A percentile compares a stretch with the other conserved stretches of the same genome.
phyloP scores from a whole-genome alignment of 140 eudicot species.

The Ambrosia hybrid region DNA sequence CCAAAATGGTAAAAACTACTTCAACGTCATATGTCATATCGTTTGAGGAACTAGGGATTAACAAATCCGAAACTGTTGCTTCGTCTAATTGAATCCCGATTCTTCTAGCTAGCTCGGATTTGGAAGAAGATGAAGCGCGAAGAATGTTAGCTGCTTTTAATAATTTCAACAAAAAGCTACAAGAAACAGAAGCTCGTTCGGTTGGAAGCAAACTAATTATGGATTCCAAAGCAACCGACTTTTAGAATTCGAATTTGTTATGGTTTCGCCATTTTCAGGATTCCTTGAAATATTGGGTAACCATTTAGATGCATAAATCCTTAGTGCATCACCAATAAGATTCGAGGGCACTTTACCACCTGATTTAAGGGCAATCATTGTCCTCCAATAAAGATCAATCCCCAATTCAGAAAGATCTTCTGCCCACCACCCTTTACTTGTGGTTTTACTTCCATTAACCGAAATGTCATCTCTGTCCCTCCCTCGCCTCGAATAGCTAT shows the following conservation, averaged over 20 bases:
- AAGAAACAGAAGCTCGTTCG: slow-evolving; percentile 69
- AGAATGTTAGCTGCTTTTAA: slow-evolving; percentile 68
- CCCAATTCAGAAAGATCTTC: slow-evolving; percentile 82
- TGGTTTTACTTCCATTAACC: slow-evolving; percentile 25
- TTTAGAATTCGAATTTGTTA: slow-evolving; percentile 41
- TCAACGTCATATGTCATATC: slow-evolving; percentile 68
- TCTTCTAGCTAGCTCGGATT: slow-evolving; percentile 67
- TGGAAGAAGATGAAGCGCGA: slow-evolving; percentile 64
- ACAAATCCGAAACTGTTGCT: slow-evolving; percentile 68
- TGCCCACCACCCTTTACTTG: slow-evolving; percentile 84
- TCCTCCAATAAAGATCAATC: slow-evolving; percentile 86
- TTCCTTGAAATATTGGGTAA: slow-evolving; percentile 56
- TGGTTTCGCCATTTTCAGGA: slow-evolving; percentile 37
- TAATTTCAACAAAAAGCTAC: slow-evolving; percentile 71
- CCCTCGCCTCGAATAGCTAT: slow-evolving; percentile 61
- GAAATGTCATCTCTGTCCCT: slow-evolving; percentile 48
- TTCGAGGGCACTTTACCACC: slow-evolving; percentile 65
- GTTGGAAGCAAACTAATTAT: slow-evolving; percentile 39
- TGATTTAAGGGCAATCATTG: slow-evolving; percentile 79
- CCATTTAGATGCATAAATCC: slow-evolving; percentile 78
- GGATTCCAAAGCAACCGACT: slow-evolving; percentile 39
- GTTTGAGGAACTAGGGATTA: slow-evolving; percentile 51
- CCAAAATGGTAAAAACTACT: slow-evolving; percentile 53
- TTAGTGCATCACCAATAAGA: slow-evolving; percentile 77
- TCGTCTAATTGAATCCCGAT: slow-evolving; percentile 88